Percentiles rank a stretch among this genome's conserved stretches.
Conservation (phyloP, 495 filamentous ascomycete species). For the Penicillium malachiteum region DNA sequence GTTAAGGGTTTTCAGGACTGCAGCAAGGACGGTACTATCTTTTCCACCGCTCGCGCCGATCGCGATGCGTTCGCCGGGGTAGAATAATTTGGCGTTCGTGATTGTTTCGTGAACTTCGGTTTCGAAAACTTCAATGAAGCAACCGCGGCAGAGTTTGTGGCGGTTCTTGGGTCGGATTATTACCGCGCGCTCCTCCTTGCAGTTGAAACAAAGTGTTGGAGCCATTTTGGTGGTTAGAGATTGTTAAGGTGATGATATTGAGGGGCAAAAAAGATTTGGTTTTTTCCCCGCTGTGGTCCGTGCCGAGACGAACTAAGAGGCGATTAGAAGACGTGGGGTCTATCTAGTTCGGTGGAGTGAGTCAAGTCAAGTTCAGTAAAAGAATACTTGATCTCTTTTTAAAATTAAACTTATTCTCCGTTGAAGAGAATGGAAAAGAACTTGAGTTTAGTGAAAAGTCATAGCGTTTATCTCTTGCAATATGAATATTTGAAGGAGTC, state of each 20-base stretch:
- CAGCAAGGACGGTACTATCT: conserved; percentile 94
- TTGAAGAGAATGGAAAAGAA: too few species aligned
- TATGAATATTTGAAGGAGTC: too few species aligned
- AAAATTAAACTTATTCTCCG: too few species aligned
- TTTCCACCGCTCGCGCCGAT: conserved; percentile 97
- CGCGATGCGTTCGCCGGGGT: conserved; percentile 80
- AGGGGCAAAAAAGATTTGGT: conserved; percentile 24
- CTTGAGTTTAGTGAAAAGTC: too few species aligned
- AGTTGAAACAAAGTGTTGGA: conserved; percentile 68
- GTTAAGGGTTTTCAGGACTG: conserved; percentile 91
- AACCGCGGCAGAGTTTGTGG: conserved; percentile 83
- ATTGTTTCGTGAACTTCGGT: conserved; percentile 93
- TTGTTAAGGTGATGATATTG: neutral
- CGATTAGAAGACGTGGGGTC: neutral
- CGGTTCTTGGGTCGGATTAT: conserved; percentile 94
- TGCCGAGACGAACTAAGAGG: conserved; percentile 3
- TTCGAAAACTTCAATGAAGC: conserved; percentile 87
- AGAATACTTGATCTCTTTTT: too few species aligned
- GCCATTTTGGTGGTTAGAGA: conserved; percentile 39
- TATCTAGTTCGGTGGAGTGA: too few species aligned
- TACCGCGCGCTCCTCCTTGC: conserved; percentile 72
- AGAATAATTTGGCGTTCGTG: conserved; percentile 71
- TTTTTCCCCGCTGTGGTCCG: conserved; percentile 11
- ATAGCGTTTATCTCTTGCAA: too few species aligned
- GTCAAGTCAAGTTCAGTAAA: too few species aligned